Percentiles rank a stretch among this genome's conserved stretches.
Conservation (phyloP, 257 asterid genomes). For the Solanum tacnaense region DNA sequence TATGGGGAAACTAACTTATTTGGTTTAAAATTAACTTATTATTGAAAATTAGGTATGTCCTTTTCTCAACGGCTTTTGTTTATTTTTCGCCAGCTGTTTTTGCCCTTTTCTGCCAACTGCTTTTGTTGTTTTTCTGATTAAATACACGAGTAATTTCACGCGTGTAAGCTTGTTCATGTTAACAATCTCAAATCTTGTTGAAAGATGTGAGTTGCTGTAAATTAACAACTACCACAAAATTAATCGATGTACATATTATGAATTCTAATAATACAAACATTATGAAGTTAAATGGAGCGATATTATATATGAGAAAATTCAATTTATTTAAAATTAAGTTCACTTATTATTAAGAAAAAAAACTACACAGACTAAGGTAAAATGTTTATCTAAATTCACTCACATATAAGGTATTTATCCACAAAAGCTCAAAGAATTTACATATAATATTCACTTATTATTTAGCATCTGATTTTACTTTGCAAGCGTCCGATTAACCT, state of each 20-base stretch:
- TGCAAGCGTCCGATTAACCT: too few relatives aligned
- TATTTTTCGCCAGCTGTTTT: neutral
- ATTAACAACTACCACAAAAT: neutral
- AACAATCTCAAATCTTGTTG: neutral
- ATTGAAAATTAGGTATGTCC: neutral
- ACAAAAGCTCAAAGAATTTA: neutral
- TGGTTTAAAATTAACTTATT: neutral
- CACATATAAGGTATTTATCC: neutral
- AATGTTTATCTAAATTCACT: neutral
- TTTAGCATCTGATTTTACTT: too few relatives aligned
- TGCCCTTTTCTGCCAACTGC: neutral
- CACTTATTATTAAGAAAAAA: neutral
- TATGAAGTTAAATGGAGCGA: neutral
- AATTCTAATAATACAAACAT: neutral
- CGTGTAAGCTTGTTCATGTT: neutral
- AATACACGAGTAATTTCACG: neutral
- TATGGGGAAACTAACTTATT: neutral
- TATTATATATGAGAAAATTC: neutral
- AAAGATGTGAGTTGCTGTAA: neutral
- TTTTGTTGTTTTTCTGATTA: neutral
- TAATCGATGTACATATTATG: neutral
- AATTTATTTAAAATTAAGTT: neutral
- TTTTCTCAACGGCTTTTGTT: neutral
- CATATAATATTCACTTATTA: neutral
- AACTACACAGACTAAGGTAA: neutral